Evolutionary conservation across 2,329 filamentous ascomycete species (phyloP), one percentile per base, ranked within the genome.

Genomic region (Orbilia quercus): DNA sequence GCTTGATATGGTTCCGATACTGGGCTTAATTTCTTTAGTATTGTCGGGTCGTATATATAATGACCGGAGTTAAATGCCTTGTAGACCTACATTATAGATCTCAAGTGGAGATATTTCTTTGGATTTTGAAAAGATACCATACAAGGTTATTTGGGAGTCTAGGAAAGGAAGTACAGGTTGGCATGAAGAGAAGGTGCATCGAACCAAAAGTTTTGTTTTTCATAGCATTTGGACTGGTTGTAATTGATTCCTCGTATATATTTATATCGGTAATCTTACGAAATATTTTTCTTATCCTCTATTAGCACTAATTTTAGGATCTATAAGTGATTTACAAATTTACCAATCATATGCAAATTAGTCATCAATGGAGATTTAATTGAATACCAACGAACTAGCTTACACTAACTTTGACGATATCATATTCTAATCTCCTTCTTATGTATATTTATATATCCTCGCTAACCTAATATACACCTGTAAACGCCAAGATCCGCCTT

Each of bases 1-100:
- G 81, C 81, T 76, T 76, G 51, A 74, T n/a, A 22, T 63, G 31
- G 51, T 70, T 25, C 14, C 4, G 18, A 25, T 34, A 18, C 36
- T 53, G 16, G 40, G n/a, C n/a, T n/a, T n/a, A n/a, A n/a, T n/a
- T n/a, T n/a, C n/a, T n/a, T n/a, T n/a, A n/a, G n/a, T n/a, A n/a
- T n/a, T n/a, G n/a, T 20, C 20, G 18, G 22, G 7, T 25, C 5
- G 4, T 20, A 12, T 45, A 45, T 18, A 36, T 16, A 36, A 34
- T 16, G n/a, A 18, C 16, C 16, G 20, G 42, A 22, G 42, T 45
- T 20, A 20, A 12, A 25, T 16, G 18, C 20, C 18, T 36, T 36
- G 12, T 34, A 6, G 28, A 6, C 14, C n/a, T 34, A 51, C 11
- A 51, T 9, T 51, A 34, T 9, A 14, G 28, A 18, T 25, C 25